Base-by-base conservation (phyloP, 306 rosid genomes). In the Dalbergia cochinchinensis region DNA sequence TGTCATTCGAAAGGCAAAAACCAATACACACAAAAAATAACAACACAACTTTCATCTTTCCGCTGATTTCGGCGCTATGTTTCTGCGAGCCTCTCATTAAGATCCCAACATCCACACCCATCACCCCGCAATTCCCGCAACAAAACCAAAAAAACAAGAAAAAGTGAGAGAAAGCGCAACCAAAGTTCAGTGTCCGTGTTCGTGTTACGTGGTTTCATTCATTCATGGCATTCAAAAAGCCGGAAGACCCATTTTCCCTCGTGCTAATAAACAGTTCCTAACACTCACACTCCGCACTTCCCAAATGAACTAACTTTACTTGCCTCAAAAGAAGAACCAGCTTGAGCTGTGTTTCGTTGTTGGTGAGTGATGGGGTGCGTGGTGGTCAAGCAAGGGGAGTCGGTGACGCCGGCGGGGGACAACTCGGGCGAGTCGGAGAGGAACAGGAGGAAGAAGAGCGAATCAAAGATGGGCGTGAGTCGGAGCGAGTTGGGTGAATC, bases 371-470 rank as follows among this genome's bases (percentile, higher is more conserved):
- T 96, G 99, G 99, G 99, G 68, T 96, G 99, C 65, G 98, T 93
- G 72, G 85, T 89, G 72, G 88, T 93, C 78, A 96, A 92, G 93
- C 96, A 93, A 65, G 85, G 92, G 50, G 98, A 93, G 85, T 88
- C 98, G 0, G 98, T 96, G 64, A 96, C 99, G 66, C 99, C 98
- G 13, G 99, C 97, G 10, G 22, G 85, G 59, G 98, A 96, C 67
- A 88, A 90, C 87, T 91, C 96, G 0, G 92, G 87, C 11, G 91
- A 86, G 51, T 78, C 60, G 3, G 90, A 81, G 34, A 62, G 35
- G 67, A 48, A 44, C 12, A 74, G 59, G 50, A 83, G 73, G 62
- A 80, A 82, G 42, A 80, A 31, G 76, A 48, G 20, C 51, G 97
- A 88, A 84, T 82, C 85, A 62, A 68, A 54, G 76, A 68, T 55